Base-by-base conservation (phyloP, 306 rosid species). In the Myrica gale region DNA sequence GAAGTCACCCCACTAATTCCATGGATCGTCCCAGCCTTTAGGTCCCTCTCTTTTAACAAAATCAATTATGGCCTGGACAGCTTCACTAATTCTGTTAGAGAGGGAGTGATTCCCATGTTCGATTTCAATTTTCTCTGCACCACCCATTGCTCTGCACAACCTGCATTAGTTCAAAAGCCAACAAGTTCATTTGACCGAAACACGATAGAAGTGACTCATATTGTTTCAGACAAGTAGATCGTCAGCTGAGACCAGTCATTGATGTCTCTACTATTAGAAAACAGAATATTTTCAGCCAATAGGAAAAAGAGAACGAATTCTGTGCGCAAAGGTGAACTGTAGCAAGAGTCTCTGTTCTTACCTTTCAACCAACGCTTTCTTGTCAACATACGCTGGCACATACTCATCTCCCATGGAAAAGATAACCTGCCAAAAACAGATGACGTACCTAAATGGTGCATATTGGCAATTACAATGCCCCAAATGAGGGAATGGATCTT, bases 11-110 rank as follows among this genome's bases (percentile, higher is more conserved):
- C 43, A 69, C 81, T 80, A 96, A 85, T 79, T 83, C 99, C 99
- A 96, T 3, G 99, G 99, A 77, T 96, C 99, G 78, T 96, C 98
- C 99, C 99, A 96, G 42, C 98, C 98, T 74, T 86, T 96, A 51
- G 98, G 99, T 69, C 93, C 98, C 53, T 88, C 99, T 79, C 98
- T 89, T 81, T 76, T 90, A 10, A 96, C 79, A 80, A 96, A 96
- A 70, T 92, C 90, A 73, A 96, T 80, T 6, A 96, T 96, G 41
- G 91, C 98, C 3, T 77, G 73, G 53, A 92, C 99, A 83, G 89
- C 93, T 83, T 96, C 99, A 32, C 81, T 83, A 53, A 84, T 88
- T 89, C 98, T 89, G 79, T 96, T 96, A 44, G 99, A 96, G 48
- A 96, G 99, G 69, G 99, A 89, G 74, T 96, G 99, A 75, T 92